A percentile compares a stretch with the other conserved stretches of the same genome.
phyloP scores from a whole-genome alignment of 805 yeast species.

The Ogataea neopini region DNA sequence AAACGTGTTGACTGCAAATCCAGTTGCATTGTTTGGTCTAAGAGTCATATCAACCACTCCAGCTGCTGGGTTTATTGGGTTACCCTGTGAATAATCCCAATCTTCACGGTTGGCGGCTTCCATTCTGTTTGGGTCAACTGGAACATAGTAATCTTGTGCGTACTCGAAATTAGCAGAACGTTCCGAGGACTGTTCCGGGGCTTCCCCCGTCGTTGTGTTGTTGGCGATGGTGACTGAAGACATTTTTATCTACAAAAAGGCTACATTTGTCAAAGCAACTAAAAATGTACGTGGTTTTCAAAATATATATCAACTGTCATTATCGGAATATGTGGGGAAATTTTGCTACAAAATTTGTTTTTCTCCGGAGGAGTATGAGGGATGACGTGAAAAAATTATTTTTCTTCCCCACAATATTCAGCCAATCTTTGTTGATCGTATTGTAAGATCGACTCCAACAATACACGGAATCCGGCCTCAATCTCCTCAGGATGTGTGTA shows the following conservation, averaged over 20 bases:
- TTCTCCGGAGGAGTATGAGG: not conserved
- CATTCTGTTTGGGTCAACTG: slow-evolving; percentile 9
- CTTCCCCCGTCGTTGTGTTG: not conserved
- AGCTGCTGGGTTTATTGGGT: slow-evolving; percentile 8
- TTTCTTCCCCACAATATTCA: not conserved
- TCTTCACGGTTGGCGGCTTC: slow-evolving; percentile 13
- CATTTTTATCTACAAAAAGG: not conserved
- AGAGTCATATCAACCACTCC: slow-evolving; percentile 10
- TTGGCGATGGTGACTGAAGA: not conserved
- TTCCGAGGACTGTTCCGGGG: not conserved
- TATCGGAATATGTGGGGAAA: slow-evolving; percentile 2
- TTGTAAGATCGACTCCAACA: slow-evolving; percentile 48
- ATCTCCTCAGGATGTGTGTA: slow-evolving; percentile 64
- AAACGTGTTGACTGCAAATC: slow-evolving; percentile 10
- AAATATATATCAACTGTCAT: not conserved
- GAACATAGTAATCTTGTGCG: slow-evolving; percentile 8
- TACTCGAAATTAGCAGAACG: not conserved
- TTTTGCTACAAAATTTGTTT: not conserved
- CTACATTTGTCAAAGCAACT: too few relatives aligned
- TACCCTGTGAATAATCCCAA: slow-evolving; percentile 14
- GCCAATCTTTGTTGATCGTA: slow-evolving; percentile 20
- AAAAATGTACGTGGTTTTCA: not conserved
- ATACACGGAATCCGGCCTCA: slow-evolving; percentile 58
- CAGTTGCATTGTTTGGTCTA: slow-evolving; percentile 13
- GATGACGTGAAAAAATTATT: not conserved